Conservation (phyloP, 2,329 filamentous ascomycete genomes). For the Penicillium griseofulvum region DNA sequence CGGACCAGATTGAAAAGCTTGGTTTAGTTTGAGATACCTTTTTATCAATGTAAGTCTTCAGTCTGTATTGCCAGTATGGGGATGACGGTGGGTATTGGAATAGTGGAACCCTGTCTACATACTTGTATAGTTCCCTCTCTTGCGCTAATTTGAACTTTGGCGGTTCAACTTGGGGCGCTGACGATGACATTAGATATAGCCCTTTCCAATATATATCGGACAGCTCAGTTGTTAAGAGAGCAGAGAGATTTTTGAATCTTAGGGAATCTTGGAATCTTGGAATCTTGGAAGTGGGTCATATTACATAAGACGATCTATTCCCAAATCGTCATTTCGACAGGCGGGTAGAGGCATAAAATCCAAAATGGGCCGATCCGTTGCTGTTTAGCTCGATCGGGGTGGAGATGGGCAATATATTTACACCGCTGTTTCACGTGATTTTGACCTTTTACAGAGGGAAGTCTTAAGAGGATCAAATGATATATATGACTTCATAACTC, state of each 20-base stretch:
- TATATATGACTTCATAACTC: background rate
- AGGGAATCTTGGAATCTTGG: background rate
- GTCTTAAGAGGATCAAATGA: background rate
- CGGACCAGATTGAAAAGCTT: background rate
- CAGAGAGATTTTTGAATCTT: background rate
- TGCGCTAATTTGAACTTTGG: background rate
- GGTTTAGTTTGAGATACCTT: background rate
- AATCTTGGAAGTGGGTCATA: background rate
- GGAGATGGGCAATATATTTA: too few relatives aligned
- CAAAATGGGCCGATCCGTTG: background rate
- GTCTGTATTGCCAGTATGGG: background rate
- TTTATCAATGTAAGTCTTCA: background rate
- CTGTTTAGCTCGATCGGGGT: too few relatives aligned
- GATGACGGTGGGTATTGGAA: background rate
- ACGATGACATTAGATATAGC: background rate
- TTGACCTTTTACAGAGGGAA: background rate
- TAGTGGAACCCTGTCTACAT: background rate
- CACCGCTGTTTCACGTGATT: too few relatives aligned
- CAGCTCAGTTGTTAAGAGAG: background rate
- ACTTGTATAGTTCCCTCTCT: background rate
- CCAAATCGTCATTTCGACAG: background rate
- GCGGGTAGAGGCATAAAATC: background rate
- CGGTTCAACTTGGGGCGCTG: background rate
- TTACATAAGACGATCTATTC: background rate
- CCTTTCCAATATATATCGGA: background rate